A percentile compares a stretch with the other conserved stretches of the same genome.
Conservation (phyloP, 768 basidiomycete species). For the Antrodiella citrinella region DNA sequence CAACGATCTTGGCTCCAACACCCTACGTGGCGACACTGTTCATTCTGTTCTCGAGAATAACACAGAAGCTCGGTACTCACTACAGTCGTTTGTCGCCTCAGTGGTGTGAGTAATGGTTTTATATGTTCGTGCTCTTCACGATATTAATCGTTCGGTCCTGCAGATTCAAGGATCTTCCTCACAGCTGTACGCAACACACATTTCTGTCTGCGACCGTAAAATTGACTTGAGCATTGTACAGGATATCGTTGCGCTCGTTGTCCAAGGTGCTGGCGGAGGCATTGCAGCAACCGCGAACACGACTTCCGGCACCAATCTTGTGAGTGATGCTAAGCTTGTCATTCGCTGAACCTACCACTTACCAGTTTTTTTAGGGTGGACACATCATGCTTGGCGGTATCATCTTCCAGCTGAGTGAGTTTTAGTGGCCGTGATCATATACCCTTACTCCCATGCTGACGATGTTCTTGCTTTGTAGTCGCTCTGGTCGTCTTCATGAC, state of each 20-base stretch:
- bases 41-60: slow-evolving; percentile 41
- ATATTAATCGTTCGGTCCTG: background rate
- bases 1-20: slow-evolving; percentile 46
- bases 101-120: slow-evolving; percentile 19
- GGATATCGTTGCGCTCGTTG: slow-evolving; percentile 52
- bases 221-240: slow-evolving; percentile 4
- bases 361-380: slow-evolving; percentile 28
- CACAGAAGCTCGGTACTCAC: slow-evolving; percentile 31
- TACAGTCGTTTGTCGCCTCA: slow-evolving; percentile 42
- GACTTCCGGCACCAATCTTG: slow-evolving; percentile 15
- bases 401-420: slow-evolving; percentile 43
- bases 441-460: background rate
- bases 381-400: slow-evolving; percentile 60
- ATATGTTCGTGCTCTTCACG: background rate
- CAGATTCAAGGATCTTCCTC: slow-evolving; percentile 23
- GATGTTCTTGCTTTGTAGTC: slow-evolving; percentile 18
- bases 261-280: slow-evolving; percentile 61
- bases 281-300: slow-evolving; percentile 28
- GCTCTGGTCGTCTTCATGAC: slow-evolving; percentile 35
- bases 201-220: background rate
- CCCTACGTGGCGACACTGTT: slow-evolving; percentile 51
- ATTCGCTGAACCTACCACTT: background rate
- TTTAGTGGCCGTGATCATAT: background rate
- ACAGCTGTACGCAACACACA: slow-evolving; percentile 17
- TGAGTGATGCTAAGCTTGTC: slow-evolving; percentile 3